A percentile compares a stretch with the other conserved stretches of the same genome.
Evolutionary conservation across 2,329 filamentous ascomycete species (phyloP).

Genomic region (Aureobasidium pullulans): DNA sequence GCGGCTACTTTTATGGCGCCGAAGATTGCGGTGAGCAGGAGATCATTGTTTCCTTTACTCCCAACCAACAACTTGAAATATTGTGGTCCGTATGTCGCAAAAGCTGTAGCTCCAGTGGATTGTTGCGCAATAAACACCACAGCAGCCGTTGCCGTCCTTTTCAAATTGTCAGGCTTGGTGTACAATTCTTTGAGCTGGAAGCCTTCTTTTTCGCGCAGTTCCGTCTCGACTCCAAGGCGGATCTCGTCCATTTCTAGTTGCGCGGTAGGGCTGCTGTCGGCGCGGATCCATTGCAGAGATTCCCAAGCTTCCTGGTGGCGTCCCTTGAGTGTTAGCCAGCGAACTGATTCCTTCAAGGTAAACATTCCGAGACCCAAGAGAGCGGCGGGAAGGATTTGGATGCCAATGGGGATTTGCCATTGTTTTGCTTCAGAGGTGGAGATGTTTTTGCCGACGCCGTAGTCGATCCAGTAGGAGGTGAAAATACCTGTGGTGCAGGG

Average conservation of each 20-base stretch:
- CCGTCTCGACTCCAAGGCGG: constrained; percentile 38
- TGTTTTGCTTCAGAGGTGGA: constrained; percentile 32
- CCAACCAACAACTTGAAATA: constrained; percentile 48
- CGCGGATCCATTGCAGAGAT: constrained; percentile 47
- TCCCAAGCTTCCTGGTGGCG: constrained; percentile 39
- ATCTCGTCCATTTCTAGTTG: constrained; percentile 45
- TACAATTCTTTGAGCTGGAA: constrained; percentile 40
- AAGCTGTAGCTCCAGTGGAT: constrained; percentile 47
- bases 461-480: constrained; percentile 48
- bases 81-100: constrained; percentile 40
- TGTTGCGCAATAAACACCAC: constrained; percentile 46
- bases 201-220: constrained; percentile 38
- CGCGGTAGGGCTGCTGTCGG: constrained; percentile 30
- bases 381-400: constrained; percentile 43
- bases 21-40: constrained; percentile 48
- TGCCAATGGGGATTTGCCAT: constrained; percentile 51
- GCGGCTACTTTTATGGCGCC: constrained; percentile 47
- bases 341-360: constrained; percentile 42
- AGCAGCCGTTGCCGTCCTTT: constrained; percentile 37
- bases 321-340: constrained; percentile 45
- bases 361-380: constrained; percentile 44
- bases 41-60: constrained; percentile 32
- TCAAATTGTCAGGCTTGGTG: constrained; percentile 36
- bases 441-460: constrained; percentile 35
- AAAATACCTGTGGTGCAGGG: constrained; percentile 31